These are phyloP conservation scores for Colletotrichum simmondsii DNA, from an alignment of 2,329 filamentous ascomycete species.

Conservation along the genomic window DNA sequence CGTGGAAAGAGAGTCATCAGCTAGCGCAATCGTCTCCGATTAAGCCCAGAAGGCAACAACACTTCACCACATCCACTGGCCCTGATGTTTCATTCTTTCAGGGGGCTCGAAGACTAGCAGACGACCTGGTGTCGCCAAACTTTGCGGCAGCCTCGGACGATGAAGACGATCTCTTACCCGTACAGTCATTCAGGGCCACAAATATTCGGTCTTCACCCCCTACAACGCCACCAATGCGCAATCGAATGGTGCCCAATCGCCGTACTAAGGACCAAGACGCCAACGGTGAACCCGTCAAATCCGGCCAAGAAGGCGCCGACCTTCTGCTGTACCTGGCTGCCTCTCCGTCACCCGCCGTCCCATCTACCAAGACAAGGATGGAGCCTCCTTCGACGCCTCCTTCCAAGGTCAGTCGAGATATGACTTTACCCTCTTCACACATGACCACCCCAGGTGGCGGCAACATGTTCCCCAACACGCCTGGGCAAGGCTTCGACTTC, in stretches of 20 bases:
- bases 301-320: conserved; percentile 83
- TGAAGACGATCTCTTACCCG: conserved; percentile 83
- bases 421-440: conserved; percentile 82
- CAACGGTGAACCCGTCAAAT: conserved; percentile 62
- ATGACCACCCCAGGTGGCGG: conserved; percentile 86
- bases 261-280: conserved; percentile 59
- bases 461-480: conserved; percentile 79
- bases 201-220: conserved; percentile 83
- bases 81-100: conserved; percentile 85
- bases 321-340: conserved; percentile 87
- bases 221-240: conserved; percentile 79
- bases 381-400: conserved; percentile 82
- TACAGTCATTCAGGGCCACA: conserved; percentile 76
- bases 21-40: conserved; percentile 89
- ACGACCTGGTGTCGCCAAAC: conserved; percentile 69
- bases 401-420: conserved; percentile 70
- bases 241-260: conserved; percentile 57
- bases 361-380: conserved; percentile 63
- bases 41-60: conserved; percentile 78
- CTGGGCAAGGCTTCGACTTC: conserved; percentile 88
- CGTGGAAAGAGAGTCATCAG: conserved; percentile 82
- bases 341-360: conserved; percentile 86
- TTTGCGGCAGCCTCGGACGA: conserved; percentile 77
- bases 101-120: conserved; percentile 74
- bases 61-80: conserved; percentile 77